A percentile compares a stretch with the other conserved stretches of the same genome.
Conservation (phyloP, 2,329 filamentous ascomycete species). For the Talaromyces rugulosus region DNA sequence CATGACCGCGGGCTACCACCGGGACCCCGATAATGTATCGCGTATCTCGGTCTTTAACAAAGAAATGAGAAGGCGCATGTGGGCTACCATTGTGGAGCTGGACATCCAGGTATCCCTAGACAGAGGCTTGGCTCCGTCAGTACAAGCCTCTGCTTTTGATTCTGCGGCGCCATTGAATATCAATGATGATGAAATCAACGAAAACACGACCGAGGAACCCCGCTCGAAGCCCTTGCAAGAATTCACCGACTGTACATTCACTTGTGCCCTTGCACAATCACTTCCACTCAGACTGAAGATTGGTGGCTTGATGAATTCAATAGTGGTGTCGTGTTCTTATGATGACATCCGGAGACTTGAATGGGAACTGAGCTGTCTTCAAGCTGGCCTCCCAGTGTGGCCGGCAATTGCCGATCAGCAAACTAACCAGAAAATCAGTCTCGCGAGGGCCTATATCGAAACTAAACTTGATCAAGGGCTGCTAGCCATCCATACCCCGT, state of each 20-base stretch:
- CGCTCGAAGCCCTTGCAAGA: constrained; percentile 24
- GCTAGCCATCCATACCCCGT: constrained; percentile 37
- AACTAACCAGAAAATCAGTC: constrained; percentile 23
- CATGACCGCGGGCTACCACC: constrained; percentile 52
- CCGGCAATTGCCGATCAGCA: constrained; percentile 15
- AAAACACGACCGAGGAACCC: constrained; percentile 27
- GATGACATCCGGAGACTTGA: constrained; percentile 39
- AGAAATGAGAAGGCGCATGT: constrained; percentile 52
- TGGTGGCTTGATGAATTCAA: constrained; percentile 33
- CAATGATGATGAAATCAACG: constrained; percentile 47
- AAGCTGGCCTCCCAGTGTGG: constrained; percentile 34
- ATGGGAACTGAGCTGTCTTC: constrained; percentile 31
- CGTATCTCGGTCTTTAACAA: constrained; percentile 38
- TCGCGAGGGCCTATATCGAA: constrained; percentile 32
- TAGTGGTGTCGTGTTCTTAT: constrained; percentile 33
- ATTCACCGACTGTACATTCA: constrained; percentile 34
- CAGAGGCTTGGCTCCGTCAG: constrained; percentile 49
- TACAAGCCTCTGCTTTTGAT: constrained; percentile 46
- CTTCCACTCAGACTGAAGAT: constrained; percentile 28
- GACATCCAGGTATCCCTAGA: constrained; percentile 56
- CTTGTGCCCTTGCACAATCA: constrained; percentile 9
- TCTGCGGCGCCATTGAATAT: constrained; percentile 47
- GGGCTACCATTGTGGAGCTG: constrained; percentile 55
- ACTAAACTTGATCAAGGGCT: constrained; percentile 32
- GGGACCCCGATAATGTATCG: constrained; percentile 30